These are phyloP conservation scores for Venturia aucupariae DNA, from an alignment of 2,329 filamentous ascomycete species.

Conservation along the genomic window DNA sequence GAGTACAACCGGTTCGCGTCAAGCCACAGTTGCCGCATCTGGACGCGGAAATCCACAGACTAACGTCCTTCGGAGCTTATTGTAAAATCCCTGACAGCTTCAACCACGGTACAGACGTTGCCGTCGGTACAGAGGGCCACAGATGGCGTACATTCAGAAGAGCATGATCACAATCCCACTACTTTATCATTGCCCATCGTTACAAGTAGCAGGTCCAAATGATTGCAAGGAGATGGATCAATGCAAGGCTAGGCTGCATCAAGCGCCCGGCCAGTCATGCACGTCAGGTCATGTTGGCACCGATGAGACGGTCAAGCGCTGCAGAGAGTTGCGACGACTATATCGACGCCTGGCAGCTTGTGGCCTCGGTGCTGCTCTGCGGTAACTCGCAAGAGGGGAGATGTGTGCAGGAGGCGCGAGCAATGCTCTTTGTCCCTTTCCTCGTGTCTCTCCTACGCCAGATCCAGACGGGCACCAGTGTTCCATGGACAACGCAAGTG, in stretches of 20 bases:
- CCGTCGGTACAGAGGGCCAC: not conserved
- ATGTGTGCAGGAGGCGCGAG: not conserved
- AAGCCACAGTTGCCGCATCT: not conserved
- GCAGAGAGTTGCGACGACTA: too few relatives aligned
- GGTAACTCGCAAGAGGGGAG: not conserved
- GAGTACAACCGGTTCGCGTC: slow-evolving; percentile 1
- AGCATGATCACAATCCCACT: not conserved
- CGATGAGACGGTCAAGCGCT: slow-evolving; percentile 1
- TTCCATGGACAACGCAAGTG: not conserved
- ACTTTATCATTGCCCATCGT: not conserved
- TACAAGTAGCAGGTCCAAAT: not conserved
- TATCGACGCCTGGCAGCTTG: not conserved
- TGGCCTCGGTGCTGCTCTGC: slow-evolving; percentile 2
- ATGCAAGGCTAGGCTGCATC: not conserved
- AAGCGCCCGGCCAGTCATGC: not conserved
- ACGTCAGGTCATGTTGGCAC: slow-evolving; percentile 6
- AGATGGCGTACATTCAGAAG: not conserved
- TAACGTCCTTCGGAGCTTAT: slow-evolving; percentile 8
- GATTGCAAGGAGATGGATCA: not conserved
- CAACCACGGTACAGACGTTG: slow-evolving; percentile 1
- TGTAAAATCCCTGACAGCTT: slow-evolving; percentile 3
- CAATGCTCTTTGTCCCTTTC: not conserved
- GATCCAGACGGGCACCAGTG: not conserved
- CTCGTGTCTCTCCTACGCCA: not conserved
- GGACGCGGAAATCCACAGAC: not conserved